A percentile compares a stretch with the other conserved stretches of the same genome.
Conservation (phyloP, 352 stramenopile species). For the Thalassiosira livingstoniorum region DNA sequence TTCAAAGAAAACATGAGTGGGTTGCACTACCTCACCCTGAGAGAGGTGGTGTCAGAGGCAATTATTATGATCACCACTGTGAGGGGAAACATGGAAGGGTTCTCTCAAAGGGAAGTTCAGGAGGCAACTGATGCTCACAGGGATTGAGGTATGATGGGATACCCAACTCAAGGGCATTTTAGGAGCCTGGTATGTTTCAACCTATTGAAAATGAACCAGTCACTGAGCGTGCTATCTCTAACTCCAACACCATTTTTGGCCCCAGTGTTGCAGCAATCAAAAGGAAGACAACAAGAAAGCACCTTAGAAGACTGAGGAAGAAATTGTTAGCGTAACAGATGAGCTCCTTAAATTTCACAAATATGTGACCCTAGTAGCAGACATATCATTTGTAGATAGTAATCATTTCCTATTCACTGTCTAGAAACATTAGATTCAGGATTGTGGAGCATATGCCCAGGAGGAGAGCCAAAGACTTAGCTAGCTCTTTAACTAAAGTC, state of each 20-base stretch:
- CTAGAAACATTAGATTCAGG: not conserved
- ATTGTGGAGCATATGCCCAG: not conserved
- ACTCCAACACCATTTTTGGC: constrained; percentile 1
- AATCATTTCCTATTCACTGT: not conserved
- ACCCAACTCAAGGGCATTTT: too few relatives aligned
- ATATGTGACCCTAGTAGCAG: not conserved
- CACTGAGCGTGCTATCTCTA: not conserved
- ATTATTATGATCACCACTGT: too few relatives aligned
- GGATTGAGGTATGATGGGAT: too few relatives aligned
- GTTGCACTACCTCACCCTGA: not conserved
- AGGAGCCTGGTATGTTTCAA: not conserved
- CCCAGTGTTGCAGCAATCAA: too few relatives aligned
- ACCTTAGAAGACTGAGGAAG: not conserved
- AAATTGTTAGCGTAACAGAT: not conserved
- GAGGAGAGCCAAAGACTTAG: too few relatives aligned
- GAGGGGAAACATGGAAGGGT: too few relatives aligned
- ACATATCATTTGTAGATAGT: not conserved
- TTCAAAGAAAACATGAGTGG: not conserved
- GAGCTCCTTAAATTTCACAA: not conserved
- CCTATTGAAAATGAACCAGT: not conserved
- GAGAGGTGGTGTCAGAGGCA: too few relatives aligned
- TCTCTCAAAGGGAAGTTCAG: too few relatives aligned
- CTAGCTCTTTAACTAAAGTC: not conserved
- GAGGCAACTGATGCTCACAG: too few relatives aligned
- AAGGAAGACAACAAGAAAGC: not conserved